A percentile compares a stretch with the other conserved stretches of the same genome.
These are phyloP conservation scores for Aspergillus ustus DNA, from an alignment of 2,329 filamentous ascomycete species.

Conservation along the genomic window DNA sequence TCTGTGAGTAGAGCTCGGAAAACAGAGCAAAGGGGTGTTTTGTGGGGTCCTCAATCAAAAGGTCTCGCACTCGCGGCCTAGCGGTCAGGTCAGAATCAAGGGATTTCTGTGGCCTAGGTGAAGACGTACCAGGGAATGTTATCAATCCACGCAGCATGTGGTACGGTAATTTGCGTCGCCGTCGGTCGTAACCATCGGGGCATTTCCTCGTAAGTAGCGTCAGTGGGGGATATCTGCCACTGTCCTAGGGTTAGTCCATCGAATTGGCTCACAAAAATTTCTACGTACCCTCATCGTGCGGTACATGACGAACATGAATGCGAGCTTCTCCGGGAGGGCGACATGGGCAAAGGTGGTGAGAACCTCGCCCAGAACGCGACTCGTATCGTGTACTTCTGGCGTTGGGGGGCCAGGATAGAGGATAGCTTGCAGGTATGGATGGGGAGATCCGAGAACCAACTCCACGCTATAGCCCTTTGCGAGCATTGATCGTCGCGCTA, in stretches of 20 bases:
- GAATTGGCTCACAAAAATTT: neutral
- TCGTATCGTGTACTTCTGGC: neutral
- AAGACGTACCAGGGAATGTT: slow-evolving; percentile 11
- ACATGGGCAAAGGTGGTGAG: neutral
- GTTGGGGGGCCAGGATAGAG: neutral
- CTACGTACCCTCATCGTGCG: slow-evolving; percentile 4
- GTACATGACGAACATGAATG: slow-evolving; percentile 1
- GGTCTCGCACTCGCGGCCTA: slow-evolving; percentile 8
- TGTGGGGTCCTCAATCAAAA: slow-evolving; percentile 5
- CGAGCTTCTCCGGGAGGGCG: neutral
- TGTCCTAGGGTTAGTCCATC: neutral
- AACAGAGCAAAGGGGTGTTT: slow-evolving; percentile 11
- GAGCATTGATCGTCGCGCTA: neutral
- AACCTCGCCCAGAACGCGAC: neutral
- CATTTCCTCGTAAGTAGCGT: neutral
- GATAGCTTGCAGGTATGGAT: neutral
- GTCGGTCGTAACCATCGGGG: slow-evolving; percentile 10
- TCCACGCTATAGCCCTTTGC: neutral
- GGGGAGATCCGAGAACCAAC: neutral
- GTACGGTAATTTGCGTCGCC: slow-evolving; percentile 3
- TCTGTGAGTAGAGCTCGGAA: slow-evolving; percentile 8
- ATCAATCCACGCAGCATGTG: slow-evolving; percentile 12
- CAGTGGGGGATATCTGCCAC: slow-evolving; percentile 5
- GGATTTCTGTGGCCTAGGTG: neutral
- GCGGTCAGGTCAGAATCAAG: neutral